Percentiles rank a stretch among this genome's conserved stretches.
Conservation (phyloP, 164 flowering plant genomes). For the Macadamia integrifolia region DNA sequence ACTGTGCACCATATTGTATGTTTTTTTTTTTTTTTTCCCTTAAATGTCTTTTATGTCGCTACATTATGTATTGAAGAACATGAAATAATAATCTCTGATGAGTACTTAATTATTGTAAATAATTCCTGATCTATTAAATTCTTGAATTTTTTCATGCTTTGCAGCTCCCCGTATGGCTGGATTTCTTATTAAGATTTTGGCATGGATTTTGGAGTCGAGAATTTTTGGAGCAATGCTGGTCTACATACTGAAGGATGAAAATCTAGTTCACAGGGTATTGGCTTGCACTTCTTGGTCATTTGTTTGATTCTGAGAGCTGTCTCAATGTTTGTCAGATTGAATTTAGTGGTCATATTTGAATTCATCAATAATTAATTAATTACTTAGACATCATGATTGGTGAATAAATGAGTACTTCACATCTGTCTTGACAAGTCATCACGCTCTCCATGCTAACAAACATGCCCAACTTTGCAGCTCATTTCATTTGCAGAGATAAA, state of each 20-base stretch:
- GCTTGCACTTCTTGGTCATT: neutral
- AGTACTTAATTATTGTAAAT: too few relatives aligned
- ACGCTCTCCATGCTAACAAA: slow-evolving; percentile 3
- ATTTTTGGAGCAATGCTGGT: slow-evolving; percentile 47
- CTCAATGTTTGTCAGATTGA: neutral
- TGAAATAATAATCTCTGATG: too few relatives aligned
- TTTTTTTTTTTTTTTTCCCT: too few relatives aligned
- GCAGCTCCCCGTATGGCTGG: slow-evolving; percentile 92
- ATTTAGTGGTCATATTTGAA: neutral
- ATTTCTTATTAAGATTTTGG: slow-evolving; percentile 53
- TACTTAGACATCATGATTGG: too few relatives aligned
- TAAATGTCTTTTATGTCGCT: too few relatives aligned
- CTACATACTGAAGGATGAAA: slow-evolving; percentile 54
- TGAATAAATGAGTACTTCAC: neutral
- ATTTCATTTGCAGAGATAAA: slow-evolving; percentile 56
- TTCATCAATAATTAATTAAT: neutral
- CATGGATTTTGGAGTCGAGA: slow-evolving; percentile 64
- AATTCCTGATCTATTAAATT: neutral
- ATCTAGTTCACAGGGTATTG: slow-evolving; percentile 74
- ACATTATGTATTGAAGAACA: too few relatives aligned
- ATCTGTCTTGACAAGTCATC: neutral
- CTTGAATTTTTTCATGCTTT: neutral
- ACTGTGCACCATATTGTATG: too few relatives aligned
- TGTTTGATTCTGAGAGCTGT: neutral
- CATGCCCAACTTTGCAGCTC: slow-evolving; percentile 47